A percentile compares a stretch with the other conserved stretches of the same genome.
Evolutionary conservation across 371 early-diverging fungal genomes (phyloP).

Genomic region (Lichtheimia corymbifera): DNA sequence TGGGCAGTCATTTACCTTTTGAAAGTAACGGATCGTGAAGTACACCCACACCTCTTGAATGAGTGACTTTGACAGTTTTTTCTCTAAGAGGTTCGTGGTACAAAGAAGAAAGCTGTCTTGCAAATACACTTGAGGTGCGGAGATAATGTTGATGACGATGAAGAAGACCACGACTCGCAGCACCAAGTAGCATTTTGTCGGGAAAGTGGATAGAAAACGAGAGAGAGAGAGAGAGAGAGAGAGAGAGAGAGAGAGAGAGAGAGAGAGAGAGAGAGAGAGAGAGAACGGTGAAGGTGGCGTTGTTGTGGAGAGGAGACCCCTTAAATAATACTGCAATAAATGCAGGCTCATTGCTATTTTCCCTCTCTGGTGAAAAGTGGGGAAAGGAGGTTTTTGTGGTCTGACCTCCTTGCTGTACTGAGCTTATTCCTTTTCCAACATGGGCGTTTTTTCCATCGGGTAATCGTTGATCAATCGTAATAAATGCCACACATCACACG

Average conservation of each 20-base stretch:
- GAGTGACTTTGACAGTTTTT: conserved; percentile 56
- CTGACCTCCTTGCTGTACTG: no score
- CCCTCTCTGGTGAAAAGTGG: no score
- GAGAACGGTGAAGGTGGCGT: not conserved
- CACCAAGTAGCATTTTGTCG: no score
- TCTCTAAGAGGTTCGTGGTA: conserved; percentile 52
- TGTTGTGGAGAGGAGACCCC: not conserved
- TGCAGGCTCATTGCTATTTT: no score
- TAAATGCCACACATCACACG: no score
- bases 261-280: not conserved
- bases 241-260: not conserved
- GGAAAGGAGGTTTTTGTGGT: no score
- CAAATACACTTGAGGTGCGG: not conserved
- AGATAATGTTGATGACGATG: no score
- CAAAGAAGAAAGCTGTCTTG: not conserved
- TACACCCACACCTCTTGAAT: conserved; percentile 58
- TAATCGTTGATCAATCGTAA: no score
- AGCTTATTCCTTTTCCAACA: no score
- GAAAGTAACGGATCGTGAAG: conserved; percentile 63
- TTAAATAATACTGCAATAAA: no score
- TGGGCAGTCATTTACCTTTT: conserved; percentile 36
- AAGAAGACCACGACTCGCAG: no score
- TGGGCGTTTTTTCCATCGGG: no score
- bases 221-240: not conserved
- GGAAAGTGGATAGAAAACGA: not conserved